Evolutionary conservation across 1,139 yeast genomes (phyloP).

Genomic region (Kodamaea derodonti): DNA sequence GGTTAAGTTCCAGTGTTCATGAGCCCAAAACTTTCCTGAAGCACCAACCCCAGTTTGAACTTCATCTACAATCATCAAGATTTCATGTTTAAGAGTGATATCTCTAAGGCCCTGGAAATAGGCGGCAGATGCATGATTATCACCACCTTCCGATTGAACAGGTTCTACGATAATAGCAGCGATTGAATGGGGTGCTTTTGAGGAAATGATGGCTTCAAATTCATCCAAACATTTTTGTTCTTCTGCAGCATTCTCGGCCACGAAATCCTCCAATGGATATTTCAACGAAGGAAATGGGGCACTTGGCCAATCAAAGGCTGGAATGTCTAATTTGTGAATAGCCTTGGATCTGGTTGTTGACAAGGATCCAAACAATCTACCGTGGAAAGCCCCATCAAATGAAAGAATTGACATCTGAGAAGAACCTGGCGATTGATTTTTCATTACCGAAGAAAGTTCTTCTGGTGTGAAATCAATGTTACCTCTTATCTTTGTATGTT

Average conservation of each 20-base stretch:
- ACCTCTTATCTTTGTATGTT: constrained; percentile 58
- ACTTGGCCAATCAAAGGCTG: constrained; percentile 75
- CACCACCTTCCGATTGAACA: constrained; percentile 76
- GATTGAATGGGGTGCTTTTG: constrained; percentile 44
- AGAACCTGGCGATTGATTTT: constrained; percentile 62
- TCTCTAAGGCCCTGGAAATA: constrained; percentile 68
- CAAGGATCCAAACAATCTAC: constrained; percentile 69
- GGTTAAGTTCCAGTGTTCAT: constrained; percentile 62
- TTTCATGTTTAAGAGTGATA: constrained; percentile 53
- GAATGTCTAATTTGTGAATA: constrained; percentile 69
- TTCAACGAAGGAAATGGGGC: constrained; percentile 67
- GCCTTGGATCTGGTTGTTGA: constrained; percentile 75
- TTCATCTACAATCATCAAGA: constrained; percentile 65
- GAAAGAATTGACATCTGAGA: constrained; percentile 66
- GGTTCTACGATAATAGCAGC: constrained; percentile 75
- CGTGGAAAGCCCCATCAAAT: constrained; percentile 71
- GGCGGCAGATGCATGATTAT: constrained; percentile 57
- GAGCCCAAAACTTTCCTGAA: constrained; percentile 70
- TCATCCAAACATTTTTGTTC: constrained; percentile 57
- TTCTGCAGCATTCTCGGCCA: constrained; percentile 51
- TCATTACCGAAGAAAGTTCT: constrained; percentile 61
- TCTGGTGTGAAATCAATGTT: constrained; percentile 48
- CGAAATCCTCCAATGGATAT: constrained; percentile 58
- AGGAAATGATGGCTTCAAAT: constrained; percentile 51
- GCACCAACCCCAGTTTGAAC: constrained; percentile 79